A percentile compares a stretch with the other conserved stretches of the same genome.
Conservation (phyloP, 2,329 filamentous ascomycete genomes). For the Pestalotiopsis sp. region DNA sequence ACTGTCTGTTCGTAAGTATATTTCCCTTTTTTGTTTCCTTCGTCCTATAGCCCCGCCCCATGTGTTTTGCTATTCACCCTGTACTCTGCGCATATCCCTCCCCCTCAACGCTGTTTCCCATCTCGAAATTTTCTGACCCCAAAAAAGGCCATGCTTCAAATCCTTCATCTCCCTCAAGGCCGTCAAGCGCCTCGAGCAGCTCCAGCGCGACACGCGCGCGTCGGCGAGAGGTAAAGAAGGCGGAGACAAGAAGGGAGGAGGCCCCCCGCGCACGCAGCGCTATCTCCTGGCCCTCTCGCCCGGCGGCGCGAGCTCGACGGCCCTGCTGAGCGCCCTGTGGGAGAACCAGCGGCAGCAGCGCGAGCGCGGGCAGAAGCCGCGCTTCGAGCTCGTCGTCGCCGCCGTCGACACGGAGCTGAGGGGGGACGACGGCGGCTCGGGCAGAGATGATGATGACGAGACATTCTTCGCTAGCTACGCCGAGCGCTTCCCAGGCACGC, state of each 20-base stretch:
- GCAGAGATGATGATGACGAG: slow-evolving; percentile 21
- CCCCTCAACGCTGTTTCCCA: neutral
- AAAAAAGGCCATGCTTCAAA: slow-evolving; percentile 70
- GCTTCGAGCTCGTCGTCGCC: slow-evolving; percentile 67
- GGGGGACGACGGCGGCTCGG: slow-evolving; percentile 22
- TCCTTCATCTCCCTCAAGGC: slow-evolving; percentile 79
- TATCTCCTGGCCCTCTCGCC: slow-evolving; percentile 77
- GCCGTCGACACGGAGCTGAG: slow-evolving; percentile 52
- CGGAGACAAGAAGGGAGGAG: slow-evolving; percentile 11
- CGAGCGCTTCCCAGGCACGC: slow-evolving; percentile 65
- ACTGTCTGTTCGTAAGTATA: slow-evolving; percentile 28
- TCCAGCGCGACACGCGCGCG: slow-evolving; percentile 50
- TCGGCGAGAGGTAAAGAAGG: slow-evolving; percentile 5
- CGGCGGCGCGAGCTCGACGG: slow-evolving; percentile 78
- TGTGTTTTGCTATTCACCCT: too few relatives aligned
- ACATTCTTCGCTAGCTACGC: slow-evolving; percentile 42
- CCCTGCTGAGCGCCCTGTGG: slow-evolving; percentile 76
- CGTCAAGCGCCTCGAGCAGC: slow-evolving; percentile 67
- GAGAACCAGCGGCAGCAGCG: slow-evolving; percentile 68
- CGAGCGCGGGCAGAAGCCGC: slow-evolving; percentile 37
- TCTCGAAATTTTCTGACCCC: neutral
- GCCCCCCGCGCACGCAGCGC: slow-evolving; percentile 36
- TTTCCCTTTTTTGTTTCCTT: slow-evolving; percentile 12
- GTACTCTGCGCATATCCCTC: neutral
- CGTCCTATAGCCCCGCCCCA: neutral